A percentile compares a stretch with the other conserved stretches of the same genome.
Conservation (phyloP, 2,329 filamentous ascomycete genomes). For the Phymatotrichopsis omnivora region DNA sequence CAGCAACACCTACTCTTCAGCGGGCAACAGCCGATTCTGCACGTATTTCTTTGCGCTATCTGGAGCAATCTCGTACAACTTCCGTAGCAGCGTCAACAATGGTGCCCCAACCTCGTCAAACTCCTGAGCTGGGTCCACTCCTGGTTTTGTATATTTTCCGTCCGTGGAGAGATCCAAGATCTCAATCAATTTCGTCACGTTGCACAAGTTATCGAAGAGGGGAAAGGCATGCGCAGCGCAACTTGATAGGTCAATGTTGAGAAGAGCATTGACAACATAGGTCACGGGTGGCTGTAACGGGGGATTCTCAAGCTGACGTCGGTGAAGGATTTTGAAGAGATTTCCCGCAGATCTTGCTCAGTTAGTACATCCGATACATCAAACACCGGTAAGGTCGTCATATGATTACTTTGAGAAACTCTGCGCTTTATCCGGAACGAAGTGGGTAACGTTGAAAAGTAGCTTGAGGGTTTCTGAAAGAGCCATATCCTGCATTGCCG, state of each 20-base stretch:
- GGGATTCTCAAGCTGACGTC: conserved; percentile 47
- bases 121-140: conserved; percentile 40
- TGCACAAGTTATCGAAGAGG: conserved; percentile 46
- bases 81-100: conserved; percentile 61
- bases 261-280: conserved; percentile 65
- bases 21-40: conserved; percentile 60
- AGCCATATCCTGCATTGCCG: conserved; percentile 66
- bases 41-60: conserved; percentile 52
- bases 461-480: conserved; percentile 76
- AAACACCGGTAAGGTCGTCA: no score
- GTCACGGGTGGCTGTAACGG: conserved; percentile 64
- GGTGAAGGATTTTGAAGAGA: conserved; percentile 58
- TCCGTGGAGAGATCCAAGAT: conserved; percentile 59
- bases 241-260: conserved; percentile 60
- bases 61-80: conserved; percentile 60
- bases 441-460: conserved; percentile 76
- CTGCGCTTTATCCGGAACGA: conserved; percentile 35
- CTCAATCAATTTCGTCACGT: conserved; percentile 55
- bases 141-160: conserved; percentile 2
- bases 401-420: conserved; percentile 14
- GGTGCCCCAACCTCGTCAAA: conserved; percentile 63
- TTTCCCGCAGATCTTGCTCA: conserved; percentile 46
- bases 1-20: conserved; percentile 43
- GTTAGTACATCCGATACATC: no score
- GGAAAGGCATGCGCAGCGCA: conserved; percentile 52